Evolutionary conservation across 75 land plant genomes (phyloP), one percentile per base, ranked within the genome.

Genomic region (Picea sitchensis): DNA sequence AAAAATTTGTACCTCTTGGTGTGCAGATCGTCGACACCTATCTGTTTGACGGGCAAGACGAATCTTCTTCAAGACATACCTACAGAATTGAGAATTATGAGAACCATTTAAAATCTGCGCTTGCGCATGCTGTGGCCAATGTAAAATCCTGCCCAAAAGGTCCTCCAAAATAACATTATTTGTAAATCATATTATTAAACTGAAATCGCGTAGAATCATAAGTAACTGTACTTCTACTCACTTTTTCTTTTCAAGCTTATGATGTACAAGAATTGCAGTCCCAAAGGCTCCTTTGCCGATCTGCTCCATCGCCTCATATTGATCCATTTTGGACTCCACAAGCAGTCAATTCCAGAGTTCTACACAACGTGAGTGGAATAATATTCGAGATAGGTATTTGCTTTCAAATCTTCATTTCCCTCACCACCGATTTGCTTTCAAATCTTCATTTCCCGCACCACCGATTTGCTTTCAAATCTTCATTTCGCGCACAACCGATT

Each of bases 241-340:
- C 99, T 86, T 94, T 83, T 92, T 96, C 84, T 89, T 91, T 78
- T 96, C 98, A 68, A 77, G 83, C 86, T 96, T 96, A 80, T 96
- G 99, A 69, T 92, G 85, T 73, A 96, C 99, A 61, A 96, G 98
- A 85, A 96, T 89, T 18, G 99, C 98, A 77, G 98, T 92, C 67
- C 99, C 99, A 82, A 96, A 96, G 41, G 99, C 89, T 13, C 99
- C 99, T 68, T 94, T 92, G 74, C 98, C 99, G 80, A 96, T 96
- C 83, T 94, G 99, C 79, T 94, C 99, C 77, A 96, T 86, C 30
- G 95, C 82, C 85, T 96, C 98, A 58, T 96, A 96, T 56, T 91
- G 88, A 79, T 96, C 99, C 99, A 96, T 96, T 75, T 81, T 88
- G 34, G 76, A 75, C 11, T 75, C 59, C 76, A 75, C 56, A 31